Evolutionary conservation across 2,329 filamentous ascomycete species (phyloP).

Genomic region (Pestalotiopsis sp.): DNA sequence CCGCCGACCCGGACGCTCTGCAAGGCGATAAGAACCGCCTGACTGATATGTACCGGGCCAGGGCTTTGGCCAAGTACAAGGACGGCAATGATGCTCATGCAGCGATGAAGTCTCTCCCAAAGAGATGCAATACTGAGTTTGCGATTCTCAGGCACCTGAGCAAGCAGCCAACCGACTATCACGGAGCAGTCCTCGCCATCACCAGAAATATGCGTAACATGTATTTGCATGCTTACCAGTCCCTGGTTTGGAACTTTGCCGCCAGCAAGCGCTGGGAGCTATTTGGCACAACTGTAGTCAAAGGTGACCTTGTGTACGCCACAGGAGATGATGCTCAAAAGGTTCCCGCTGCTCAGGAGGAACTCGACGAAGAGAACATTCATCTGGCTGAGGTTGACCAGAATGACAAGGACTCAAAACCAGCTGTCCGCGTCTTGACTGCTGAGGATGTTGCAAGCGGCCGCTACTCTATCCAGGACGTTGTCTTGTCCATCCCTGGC

Average conservation of each 20-base stretch:
- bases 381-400: conserved; percentile 52
- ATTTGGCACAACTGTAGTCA: conserved; percentile 73
- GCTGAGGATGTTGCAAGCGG: conserved; percentile 78
- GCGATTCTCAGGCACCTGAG: conserved; percentile 78
- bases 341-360: conserved; percentile 52
- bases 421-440: conserved; percentile 70
- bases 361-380: conserved; percentile 68
- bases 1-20: conserved; percentile 41
- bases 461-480: conserved; percentile 78
- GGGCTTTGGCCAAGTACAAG: conserved; percentile 76
- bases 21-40: conserved; percentile 51
- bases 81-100: conserved; percentile 58
- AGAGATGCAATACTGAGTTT: conserved; percentile 79
- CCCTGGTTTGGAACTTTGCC: conserved; percentile 88
- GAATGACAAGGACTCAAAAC: conserved; percentile 45
- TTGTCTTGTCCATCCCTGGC: conserved; percentile 91
- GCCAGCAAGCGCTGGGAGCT: conserved; percentile 79
- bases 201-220: conserved; percentile 83
- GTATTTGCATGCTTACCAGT: conserved; percentile 98
- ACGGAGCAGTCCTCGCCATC: conserved; percentile 80
- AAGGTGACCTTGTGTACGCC: conserved; percentile 80
- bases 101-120: conserved; percentile 72
- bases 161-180: conserved; percentile 64
- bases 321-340: conserved; percentile 34
- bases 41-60: conserved; percentile 80